Percentiles rank a stretch among this genome's conserved stretches.
phyloP scores from a whole-genome alignment of 345 rosid genomes.

The Eucalyptus regnans region DNA sequence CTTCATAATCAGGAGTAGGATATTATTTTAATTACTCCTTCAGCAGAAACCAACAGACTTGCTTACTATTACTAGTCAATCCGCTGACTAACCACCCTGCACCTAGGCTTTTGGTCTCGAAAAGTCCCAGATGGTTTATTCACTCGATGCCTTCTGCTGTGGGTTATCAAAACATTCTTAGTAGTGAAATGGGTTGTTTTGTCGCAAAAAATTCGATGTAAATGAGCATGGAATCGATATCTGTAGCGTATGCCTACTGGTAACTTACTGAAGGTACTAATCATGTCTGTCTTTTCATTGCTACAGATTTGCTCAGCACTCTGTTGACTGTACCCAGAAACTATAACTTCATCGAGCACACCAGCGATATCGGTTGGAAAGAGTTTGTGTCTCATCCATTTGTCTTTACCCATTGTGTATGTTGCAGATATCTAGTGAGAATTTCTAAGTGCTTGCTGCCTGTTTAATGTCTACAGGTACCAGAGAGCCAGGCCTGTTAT shows the following conservation, averaged over 20 bases:
- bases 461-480: conserved; percentile 7
- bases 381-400: conserved; percentile 30
- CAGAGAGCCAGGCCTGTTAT: conserved; percentile 68
- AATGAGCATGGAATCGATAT: neutral
- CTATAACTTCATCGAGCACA: conserved; percentile 75
- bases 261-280: neutral
- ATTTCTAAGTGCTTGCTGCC: neutral
- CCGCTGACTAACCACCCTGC: neutral
- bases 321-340: conserved; percentile 48
- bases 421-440: neutral
- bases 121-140: neutral
- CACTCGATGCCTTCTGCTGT: neutral
- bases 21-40: neutral
- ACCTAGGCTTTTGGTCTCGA: neutral
- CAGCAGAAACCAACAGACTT: neutral
- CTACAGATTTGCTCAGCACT: conserved; percentile 56
- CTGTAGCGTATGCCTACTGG: neutral
- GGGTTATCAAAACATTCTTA: neutral
- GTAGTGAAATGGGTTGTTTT: neutral
- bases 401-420: neutral
- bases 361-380: conserved; percentile 88
- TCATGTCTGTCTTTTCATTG: neutral
- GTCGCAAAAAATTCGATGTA: neutral
- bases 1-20: neutral
- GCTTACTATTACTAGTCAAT: neutral